These are phyloP conservation scores for Aphanomyces stellatus DNA, from an alignment of 352 stramenopile genomes.

Conservation along the genomic window DNA sequence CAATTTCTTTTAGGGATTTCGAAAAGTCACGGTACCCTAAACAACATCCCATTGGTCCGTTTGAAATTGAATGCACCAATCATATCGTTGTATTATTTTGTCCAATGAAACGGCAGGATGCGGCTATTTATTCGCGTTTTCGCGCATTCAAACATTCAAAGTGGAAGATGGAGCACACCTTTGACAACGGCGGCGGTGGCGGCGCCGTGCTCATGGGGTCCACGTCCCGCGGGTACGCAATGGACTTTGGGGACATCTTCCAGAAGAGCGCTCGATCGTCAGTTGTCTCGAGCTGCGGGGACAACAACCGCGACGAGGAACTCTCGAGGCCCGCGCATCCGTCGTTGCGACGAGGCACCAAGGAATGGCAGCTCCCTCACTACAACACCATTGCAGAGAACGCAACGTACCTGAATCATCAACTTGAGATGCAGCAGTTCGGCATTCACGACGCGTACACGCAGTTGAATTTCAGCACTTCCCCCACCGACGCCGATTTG, in stretches of 20 bases:
- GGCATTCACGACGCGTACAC: not conserved
- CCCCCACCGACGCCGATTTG: conserved; percentile 27
- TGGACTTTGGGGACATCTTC: conserved; percentile 17
- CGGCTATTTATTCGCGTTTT: not conserved
- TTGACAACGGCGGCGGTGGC: not conserved
- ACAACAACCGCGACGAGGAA: not conserved
- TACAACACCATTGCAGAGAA: conserved; percentile 15
- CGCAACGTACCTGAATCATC: conserved; percentile 10
- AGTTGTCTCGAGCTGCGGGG: not conserved
- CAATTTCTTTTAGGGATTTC: no score
- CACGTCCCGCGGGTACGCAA: not conserved
- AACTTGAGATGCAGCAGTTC: conserved; percentile 8
- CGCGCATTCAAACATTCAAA: conserved; percentile 4
- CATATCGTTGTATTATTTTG: not conserved
- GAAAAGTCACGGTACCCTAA: no score
- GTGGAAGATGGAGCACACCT: not conserved
- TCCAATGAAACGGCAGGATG: not conserved
- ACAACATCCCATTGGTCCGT: not conserved
- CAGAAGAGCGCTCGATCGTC: not conserved
- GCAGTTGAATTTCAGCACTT: not conserved
- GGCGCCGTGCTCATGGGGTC: conserved; percentile 1
- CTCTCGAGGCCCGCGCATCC: not conserved
- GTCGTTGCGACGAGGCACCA: not conserved
- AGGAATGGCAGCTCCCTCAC: conserved; percentile 7
- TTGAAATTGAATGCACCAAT: not conserved